phyloP scores from a whole-genome alignment of 2,329 filamentous ascomycete species.

The Helicocarpus griseus region DNA sequence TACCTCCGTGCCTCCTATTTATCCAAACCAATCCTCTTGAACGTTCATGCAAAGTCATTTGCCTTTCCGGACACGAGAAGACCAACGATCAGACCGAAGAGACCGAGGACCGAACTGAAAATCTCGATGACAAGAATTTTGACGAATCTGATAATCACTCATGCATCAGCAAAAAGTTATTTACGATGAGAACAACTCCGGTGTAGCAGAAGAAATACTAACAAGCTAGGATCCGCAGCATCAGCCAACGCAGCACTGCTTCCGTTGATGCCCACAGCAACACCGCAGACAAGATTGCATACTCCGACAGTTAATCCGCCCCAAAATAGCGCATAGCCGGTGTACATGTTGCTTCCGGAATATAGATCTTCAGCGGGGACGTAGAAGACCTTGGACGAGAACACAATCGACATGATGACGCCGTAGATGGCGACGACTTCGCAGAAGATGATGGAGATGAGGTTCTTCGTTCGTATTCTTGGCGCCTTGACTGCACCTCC shows the following conservation, averaged over 20 bases:
- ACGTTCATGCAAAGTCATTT: conserved; percentile 50
- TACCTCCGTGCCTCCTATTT: not conserved
- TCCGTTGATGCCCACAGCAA: conserved; percentile 96
- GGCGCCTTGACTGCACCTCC: conserved; percentile 94
- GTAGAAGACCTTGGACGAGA: conserved; percentile 73
- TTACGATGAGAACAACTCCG: not conserved
- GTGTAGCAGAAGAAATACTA: conserved; percentile 30
- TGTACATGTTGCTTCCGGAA: conserved; percentile 77
- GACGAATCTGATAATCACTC: conserved; percentile 60
- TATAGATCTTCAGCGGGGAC: conserved; percentile 57
- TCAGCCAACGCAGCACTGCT: conserved; percentile 93
- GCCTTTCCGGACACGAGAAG: conserved; percentile 81
- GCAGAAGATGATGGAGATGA: conserved; percentile 99
- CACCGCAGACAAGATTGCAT: conserved; percentile 93
- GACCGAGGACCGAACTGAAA: conserved; percentile 92
- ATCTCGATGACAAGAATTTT: conserved; percentile 99
- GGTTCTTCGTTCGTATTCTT: conserved; percentile 96
- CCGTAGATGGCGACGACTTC: conserved; percentile 99
- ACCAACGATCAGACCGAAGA: conserved; percentile 93
- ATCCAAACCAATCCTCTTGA: not conserved
- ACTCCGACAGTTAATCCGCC: conserved; percentile 84
- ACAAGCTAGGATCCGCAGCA: conserved; percentile 85
- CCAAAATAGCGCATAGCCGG: conserved; percentile 94
- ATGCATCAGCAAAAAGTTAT: conserved; percentile 11
- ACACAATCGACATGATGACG: conserved; percentile 99